Evolutionary conservation across 2,329 filamentous ascomycete species (phyloP), one percentile per base, ranked within the genome.

Genomic region (Cladosporium sp.): DNA sequence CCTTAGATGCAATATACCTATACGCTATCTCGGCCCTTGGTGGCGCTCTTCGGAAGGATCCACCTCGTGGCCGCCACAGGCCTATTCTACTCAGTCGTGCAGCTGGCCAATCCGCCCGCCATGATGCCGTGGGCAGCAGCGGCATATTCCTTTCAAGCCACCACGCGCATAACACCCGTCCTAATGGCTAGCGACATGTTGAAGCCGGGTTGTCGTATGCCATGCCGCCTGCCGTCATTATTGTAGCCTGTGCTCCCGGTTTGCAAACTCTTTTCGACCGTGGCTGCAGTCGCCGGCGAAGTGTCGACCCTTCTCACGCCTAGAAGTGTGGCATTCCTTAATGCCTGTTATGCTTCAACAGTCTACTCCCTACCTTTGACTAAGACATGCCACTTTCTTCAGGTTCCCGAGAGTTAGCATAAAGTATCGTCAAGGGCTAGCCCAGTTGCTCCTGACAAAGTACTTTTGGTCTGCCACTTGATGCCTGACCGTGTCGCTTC

Each of bases 241-340:
- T 15, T 7, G 37, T 27, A 4, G 45, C 45, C 45, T 48, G 45
- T 41, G 45, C 45, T 40, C 29, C 24, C 37, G 37, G 37, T 41
- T 24, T 41, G 45, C 45, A 48, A 48, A 48, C 45, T 41, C 45
- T 48, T 48, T 48, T 34, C 45, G 45, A 48, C 45, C 22, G 37
- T 48, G 45, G 45, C 45, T 48, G 45, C 45, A 48, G 37, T 48
- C 24, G 15, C 40, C 29, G 9, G 45, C 13, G 18, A 32, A 13
- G 37, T 34, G 36, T 34, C 44, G 36, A 36, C 36, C 36, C 12
- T 39, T 9, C 22, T 36, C 36, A 30, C 19, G 37, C 44, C 36
- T 20, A 47, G 44, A 22, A 47, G 36, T 39, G 45, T 41, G 45
- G 45, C 45, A 41, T 19, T 34, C 37, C 45, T 17, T 41, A 4